Percentiles rank a stretch among this genome's conserved stretches.
Evolutionary conservation across 179 eudicot genomes (phyloP).

Genomic region (Spinacia oleracea): DNA sequence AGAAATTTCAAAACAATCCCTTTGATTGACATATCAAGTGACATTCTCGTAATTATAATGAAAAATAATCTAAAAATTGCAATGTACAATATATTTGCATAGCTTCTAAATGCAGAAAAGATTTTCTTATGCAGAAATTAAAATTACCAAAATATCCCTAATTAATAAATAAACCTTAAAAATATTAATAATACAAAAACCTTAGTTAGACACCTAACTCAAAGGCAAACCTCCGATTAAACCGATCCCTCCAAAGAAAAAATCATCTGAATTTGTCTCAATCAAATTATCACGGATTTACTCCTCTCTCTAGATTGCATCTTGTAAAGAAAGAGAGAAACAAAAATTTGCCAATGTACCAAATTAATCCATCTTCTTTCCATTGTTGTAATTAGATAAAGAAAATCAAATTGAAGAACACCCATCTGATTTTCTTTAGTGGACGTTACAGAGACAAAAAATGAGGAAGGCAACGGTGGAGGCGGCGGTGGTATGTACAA

Average conservation of each 20-base stretch:
- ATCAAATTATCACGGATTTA: slow-evolving; percentile 19
- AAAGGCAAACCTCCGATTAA: slow-evolving; percentile 17
- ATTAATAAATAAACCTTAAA: neutral
- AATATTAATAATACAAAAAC: too few species aligned
- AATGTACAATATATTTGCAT: too few species aligned
- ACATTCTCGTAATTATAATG: too few species aligned
- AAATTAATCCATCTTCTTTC: neutral
- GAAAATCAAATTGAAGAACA: neutral
- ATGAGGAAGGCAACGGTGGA: slow-evolving; percentile 84
- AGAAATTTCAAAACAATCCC: too few species aligned
- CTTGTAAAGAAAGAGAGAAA: slow-evolving; percentile 5
- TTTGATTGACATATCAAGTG: too few species aligned
- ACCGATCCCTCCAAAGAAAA: slow-evolving; percentile 1
- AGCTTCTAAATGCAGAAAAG: too few species aligned
- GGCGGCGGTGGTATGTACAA: slow-evolving; percentile 61
- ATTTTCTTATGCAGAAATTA: too few species aligned
- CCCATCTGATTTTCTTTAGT: neutral
- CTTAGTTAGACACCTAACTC: neutral
- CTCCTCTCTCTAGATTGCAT: slow-evolving; percentile 20
- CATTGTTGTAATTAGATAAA: too few species aligned
- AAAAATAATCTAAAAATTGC: too few species aligned
- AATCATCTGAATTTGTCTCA: slow-evolving; percentile 9
- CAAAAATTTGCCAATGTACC: neutral
- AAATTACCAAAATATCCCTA: too few species aligned
- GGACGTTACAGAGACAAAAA: neutral